phyloP scores from a whole-genome alignment of 148 eudicot genomes.

The Rhododendron griersonianum region DNA sequence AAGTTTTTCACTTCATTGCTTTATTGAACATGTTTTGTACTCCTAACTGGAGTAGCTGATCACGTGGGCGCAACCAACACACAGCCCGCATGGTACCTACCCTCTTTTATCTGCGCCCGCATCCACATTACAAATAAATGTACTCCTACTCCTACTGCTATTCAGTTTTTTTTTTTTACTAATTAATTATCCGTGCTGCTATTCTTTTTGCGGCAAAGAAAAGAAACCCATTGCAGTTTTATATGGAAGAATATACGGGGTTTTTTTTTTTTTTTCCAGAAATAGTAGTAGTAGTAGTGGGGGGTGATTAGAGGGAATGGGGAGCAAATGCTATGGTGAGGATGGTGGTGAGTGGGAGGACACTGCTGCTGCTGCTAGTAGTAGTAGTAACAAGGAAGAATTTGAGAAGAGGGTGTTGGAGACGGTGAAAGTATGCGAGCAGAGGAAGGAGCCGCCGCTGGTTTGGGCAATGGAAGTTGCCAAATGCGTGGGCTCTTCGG shows the following conservation, averaged over 20 bases:
- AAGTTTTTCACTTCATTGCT: too few relatives aligned
- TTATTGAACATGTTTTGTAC: too few relatives aligned
- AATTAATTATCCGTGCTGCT: too few relatives aligned
- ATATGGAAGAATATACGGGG: too few relatives aligned
- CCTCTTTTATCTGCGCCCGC: not conserved
- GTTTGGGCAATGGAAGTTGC: slow-evolving; percentile 18
- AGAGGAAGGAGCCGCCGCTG: slow-evolving; percentile 13
- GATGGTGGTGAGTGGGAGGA: not conserved
- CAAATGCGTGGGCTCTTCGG: slow-evolving; percentile 6
- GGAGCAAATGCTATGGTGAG: not conserved
- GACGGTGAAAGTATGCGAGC: slow-evolving; percentile 12
- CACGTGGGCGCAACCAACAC: not conserved
- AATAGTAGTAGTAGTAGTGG: not conserved
- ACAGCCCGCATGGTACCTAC: not conserved
- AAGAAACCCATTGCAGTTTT: not conserved
- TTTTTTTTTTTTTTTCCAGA: too few relatives aligned
- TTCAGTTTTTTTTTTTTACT: too few relatives aligned
- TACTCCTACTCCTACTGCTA: too few relatives aligned
- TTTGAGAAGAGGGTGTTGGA: slow-evolving; percentile 14
- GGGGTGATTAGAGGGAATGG: not conserved
- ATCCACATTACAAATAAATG: too few relatives aligned
- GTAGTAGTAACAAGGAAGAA: not conserved
- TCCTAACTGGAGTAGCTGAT: not conserved
- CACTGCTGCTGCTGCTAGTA: too few relatives aligned
- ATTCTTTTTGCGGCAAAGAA: not conserved